Conservation (phyloP, 495 filamentous ascomycete species). For the Cercophora samala region DNA sequence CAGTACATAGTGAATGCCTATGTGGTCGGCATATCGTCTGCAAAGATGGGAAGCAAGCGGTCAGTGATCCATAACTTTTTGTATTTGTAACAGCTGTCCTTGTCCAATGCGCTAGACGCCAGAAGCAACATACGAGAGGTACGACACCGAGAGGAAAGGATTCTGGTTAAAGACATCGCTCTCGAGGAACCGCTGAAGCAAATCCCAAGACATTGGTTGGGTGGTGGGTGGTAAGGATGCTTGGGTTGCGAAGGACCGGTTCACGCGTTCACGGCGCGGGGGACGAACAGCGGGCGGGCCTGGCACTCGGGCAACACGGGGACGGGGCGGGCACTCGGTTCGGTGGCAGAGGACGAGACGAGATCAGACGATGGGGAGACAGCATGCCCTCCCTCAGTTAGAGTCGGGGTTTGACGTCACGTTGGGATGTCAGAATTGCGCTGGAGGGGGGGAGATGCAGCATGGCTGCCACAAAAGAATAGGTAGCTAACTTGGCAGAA, state of each 20-base stretch:
- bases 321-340: constrained; percentile 2
- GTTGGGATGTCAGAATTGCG: not conserved
- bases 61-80: constrained; percentile 19
- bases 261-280: constrained; percentile 17
- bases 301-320: constrained; percentile 19
- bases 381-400: constrained; percentile 25
- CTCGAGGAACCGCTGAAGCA: constrained; percentile 74
- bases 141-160: constrained; percentile 73
- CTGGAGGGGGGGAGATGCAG: constrained; percentile 16
- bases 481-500: not conserved
- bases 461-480: constrained; percentile 21
- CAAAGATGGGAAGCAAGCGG: constrained; percentile 13
- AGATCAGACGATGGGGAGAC: constrained; percentile 22
- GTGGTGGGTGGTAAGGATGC: constrained; percentile 4
- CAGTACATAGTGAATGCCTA: constrained; percentile 75
- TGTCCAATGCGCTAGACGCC: constrained; percentile 2
- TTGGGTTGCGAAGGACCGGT: not conserved
- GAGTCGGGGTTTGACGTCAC: constrained; percentile 3
- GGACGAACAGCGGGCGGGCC: constrained; percentile 17
- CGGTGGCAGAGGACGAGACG: constrained; percentile 14
- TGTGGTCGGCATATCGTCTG: constrained; percentile 77
- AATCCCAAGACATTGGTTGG: constrained; percentile 53
- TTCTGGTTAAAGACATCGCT: constrained; percentile 80
- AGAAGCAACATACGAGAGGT: constrained; percentile 61
- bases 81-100: not conserved